Conservation (phyloP, 2,329 filamentous ascomycete genomes). For the Colletotrichum abscissum region DNA sequence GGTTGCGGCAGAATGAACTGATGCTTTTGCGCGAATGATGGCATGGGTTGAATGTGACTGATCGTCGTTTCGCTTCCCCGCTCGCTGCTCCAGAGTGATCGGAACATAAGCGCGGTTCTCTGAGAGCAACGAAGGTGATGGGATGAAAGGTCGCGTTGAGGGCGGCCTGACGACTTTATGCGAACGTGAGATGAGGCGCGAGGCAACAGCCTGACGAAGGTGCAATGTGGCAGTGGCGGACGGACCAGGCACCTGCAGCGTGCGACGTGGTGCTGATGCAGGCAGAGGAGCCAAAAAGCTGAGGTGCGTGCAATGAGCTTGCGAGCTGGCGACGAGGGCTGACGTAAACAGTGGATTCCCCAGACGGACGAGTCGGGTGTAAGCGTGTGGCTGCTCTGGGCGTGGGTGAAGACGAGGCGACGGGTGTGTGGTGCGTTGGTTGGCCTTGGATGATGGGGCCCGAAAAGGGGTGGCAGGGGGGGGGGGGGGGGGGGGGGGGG, state of each 20-base stretch:
- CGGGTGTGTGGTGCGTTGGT: conserved; percentile 19
- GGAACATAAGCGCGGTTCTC: conserved; percentile 66
- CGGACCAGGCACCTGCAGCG: conserved; percentile 20
- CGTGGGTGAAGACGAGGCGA: conserved; percentile 19
- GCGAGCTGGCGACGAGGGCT: conserved; percentile 21
- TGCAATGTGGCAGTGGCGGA: conserved; percentile 28
- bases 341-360: conserved; percentile 36
- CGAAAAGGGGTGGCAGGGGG: conserved; percentile 32
- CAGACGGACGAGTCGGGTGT: conserved; percentile 18
- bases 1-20: conserved; percentile 45
- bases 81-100: conserved; percentile 67
- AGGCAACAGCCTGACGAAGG: conserved; percentile 18
- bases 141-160: conserved; percentile 36
- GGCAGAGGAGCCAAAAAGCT: conserved; percentile 8
- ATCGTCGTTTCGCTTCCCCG: conserved; percentile 66
- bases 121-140: conserved; percentile 39
- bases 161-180: conserved; percentile 20
- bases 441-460: conserved; percentile 18
- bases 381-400: conserved; percentile 23
- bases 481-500: conserved; percentile 15
- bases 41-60: conserved; percentile 55
- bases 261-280: conserved; percentile 12
- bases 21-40: conserved; percentile 46
- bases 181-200: conserved; percentile 21
- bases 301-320: conserved; percentile 14